Conservation (phyloP, 2,329 filamentous ascomycete genomes). For the Fusarium sublunatum region DNA sequence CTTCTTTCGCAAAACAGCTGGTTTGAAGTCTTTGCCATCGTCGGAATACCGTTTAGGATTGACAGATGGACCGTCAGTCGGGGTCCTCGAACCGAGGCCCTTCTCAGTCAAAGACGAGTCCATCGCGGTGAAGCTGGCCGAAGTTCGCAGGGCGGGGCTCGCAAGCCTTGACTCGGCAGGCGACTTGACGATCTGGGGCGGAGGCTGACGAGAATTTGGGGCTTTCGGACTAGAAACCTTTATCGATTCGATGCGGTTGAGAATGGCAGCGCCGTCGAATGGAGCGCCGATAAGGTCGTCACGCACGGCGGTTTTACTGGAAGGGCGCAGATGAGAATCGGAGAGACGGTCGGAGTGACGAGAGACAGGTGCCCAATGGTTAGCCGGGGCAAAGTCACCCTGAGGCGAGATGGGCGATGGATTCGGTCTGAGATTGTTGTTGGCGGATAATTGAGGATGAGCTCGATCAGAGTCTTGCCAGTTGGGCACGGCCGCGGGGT, state of each 20-base stretch:
- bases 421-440: slow-evolving; percentile 57
- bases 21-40: slow-evolving; percentile 74
- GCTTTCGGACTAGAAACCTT: slow-evolving; percentile 52
- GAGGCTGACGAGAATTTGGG: slow-evolving; percentile 45
- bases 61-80: slow-evolving; percentile 59
- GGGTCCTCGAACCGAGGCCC: slow-evolving; percentile 47
- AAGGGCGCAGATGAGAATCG: slow-evolving; percentile 43
- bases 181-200: slow-evolving; percentile 58
- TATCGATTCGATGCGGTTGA: slow-evolving; percentile 68
- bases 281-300: slow-evolving; percentile 73
- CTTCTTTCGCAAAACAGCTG: slow-evolving; percentile 78
- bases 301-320: slow-evolving; percentile 47
- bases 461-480: slow-evolving; percentile 52
- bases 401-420: slow-evolving; percentile 60
- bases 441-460: slow-evolving; percentile 51
- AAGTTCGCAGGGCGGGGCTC: slow-evolving; percentile 71
- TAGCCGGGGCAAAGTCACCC: slow-evolving; percentile 58
- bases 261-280: slow-evolving; percentile 72
- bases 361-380: slow-evolving; percentile 46
- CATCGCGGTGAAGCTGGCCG: slow-evolving; percentile 63
- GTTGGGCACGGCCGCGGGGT: slow-evolving; percentile 62
- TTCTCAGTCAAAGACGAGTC: slow-evolving; percentile 54
- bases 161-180: slow-evolving; percentile 63
- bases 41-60: slow-evolving; percentile 82
- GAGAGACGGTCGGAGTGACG: slow-evolving; percentile 46